Evolutionary conservation across 176 grass and related monocot genomes (phyloP), one percentile per base, ranked within the genome.

Genomic region (Ensete ventricosum): DNA sequence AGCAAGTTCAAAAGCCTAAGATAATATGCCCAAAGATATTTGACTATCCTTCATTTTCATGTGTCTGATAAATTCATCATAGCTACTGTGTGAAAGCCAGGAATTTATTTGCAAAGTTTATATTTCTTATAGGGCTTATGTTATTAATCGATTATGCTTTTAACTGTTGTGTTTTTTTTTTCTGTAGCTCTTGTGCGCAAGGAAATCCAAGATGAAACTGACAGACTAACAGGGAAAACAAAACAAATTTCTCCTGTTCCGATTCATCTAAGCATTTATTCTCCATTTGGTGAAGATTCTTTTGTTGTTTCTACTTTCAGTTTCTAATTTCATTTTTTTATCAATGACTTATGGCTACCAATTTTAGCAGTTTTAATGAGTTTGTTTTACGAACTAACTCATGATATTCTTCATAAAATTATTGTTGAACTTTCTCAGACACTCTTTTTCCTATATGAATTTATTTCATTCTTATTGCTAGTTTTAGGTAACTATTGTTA

Each of bases 251-350:
- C 88, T 81, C 64, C 80, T 29, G 86, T 99, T 89, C 95, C 90
- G n/a, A 94, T 99, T 87, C 95, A 99, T 87, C 86, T 99, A 60
- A 94, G 95, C 80, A 99, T 99, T 79, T 99, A 89, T 66, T 99
- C 86, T 74, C 90, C 95, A 77, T 73, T 91, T 29, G 88, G 95
- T 89, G 84, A 53, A 73, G 8, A 48, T 53, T 25, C 34, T 43
- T 43, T 43, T 43, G 8, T 54, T 66, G 8, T 27, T 1, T 20
- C 67, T 5, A 14, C 21, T 50, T 27, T 14, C 20, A 22, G 43
- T 69, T 49, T 55, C 48, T 70, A 71, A 4, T 67, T 69, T 50
- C 13, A 49, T 34, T 58, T 78, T 65, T 53, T 24, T 43, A 6
- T 14, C 34, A 43, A 53, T 3, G 12, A 4, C 25, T 10, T 65